Base-by-base conservation (phyloP, 192 early-diverging fungal genomes). In the Rhizophagus prolifer region DNA sequence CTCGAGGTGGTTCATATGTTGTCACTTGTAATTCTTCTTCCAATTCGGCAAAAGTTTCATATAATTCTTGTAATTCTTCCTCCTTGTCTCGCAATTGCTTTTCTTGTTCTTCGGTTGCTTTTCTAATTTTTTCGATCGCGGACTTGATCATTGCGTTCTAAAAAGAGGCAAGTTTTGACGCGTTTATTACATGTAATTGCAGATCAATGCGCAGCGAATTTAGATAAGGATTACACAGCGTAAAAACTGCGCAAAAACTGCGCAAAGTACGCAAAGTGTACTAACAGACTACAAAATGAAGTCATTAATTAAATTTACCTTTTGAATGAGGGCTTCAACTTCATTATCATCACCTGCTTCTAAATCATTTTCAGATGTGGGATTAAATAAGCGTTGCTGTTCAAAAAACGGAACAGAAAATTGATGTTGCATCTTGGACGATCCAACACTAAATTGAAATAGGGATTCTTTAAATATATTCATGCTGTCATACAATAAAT, bases 1-100 rank as follows among this genome's bases (percentile, higher is more conserved):
- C 19, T 7, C 19, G 50, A 54, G 19, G 50, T 7, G 16, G 50
- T 21, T 54, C 50, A 16, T 54, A 36, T 38, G 26, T 34, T 8
- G 26, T 31, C 26, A 34, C 64, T 13, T 44, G n/a, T 46, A 69
- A 69, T 12, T 69, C 67, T 69, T 69, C 36, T 38, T 66, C 41
- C 25, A 69, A 69, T 69, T 69, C 67, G 9, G 67, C 67, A 69
- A 69, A 46, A 19, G 67, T 69, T 69, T 69, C 67, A 25, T 69
- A 69, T n/a, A 69, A 31, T 47, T 69, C 67, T 69, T 69, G 67
- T 5, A 69, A 46, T 46, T 69, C 67, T 69, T 69, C 67, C 30
- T 69, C 41, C 23, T 69, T 69, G 16, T 69, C 19, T 10, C 67
- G 67, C 23, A 69, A 46, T 46, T 69, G 38, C 21, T 69, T 69